These are phyloP conservation scores for Chrysochromulina tobinii DNA, from an alignment of 78 protist genomes.

Conservation along the genomic window DNA sequence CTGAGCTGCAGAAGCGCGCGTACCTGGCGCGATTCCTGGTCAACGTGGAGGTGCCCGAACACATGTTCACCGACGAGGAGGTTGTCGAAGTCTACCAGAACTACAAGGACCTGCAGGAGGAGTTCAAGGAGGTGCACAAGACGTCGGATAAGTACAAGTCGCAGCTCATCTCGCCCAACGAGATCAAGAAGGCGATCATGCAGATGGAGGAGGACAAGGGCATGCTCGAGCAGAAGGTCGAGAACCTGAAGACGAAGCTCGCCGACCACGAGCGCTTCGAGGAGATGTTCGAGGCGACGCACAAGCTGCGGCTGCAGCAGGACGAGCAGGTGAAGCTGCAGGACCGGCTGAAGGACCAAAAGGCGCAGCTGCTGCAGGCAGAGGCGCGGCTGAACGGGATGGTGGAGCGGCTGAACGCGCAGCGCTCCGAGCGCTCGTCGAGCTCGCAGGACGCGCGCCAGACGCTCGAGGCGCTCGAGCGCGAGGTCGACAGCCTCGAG, in stretches of 20 bases:
- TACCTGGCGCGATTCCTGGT: slow-evolving; percentile 6
- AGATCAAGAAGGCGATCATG: slow-evolving; percentile 17
- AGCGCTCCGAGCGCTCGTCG: neutral
- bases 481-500: neutral
- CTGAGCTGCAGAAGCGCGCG: slow-evolving; percentile 21
- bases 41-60: neutral
- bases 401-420: neutral
- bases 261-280: neutral
- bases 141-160: neutral
- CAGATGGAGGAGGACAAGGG: slow-evolving; percentile 33
- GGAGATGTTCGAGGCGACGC: neutral
- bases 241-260: neutral
- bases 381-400: neutral
- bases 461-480: neutral
- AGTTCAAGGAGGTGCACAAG: slow-evolving; percentile 25
- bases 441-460: neutral
- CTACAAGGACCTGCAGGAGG: neutral
- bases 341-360: neutral
- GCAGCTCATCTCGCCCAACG: slow-evolving; percentile 4
- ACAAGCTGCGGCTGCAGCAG: neutral
- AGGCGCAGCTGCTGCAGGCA: neutral
- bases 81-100: neutral
- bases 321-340: neutral
- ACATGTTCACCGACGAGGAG: slow-evolving; percentile 21
- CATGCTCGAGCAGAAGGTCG: neutral